Evolutionary conservation across 345 rosid species (phyloP).

Genomic region (Euphorbia pulcherrima): DNA sequence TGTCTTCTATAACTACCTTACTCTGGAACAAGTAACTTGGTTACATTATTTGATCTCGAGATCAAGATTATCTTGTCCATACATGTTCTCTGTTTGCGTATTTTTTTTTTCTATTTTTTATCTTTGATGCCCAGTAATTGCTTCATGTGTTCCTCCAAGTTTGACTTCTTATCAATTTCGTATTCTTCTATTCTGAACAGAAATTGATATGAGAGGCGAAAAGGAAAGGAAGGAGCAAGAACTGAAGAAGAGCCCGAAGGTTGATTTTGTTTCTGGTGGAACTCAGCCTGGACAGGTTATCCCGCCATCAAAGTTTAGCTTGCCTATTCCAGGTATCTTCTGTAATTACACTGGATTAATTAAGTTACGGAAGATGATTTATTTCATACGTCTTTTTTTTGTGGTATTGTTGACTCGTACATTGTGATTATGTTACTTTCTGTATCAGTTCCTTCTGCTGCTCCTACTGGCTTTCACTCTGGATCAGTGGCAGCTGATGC

Average conservation of each 20-base stretch:
- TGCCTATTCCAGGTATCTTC: slow-evolving; percentile 58
- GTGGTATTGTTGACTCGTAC: not conserved
- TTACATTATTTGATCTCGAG: not conserved
- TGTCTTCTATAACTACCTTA: not conserved
- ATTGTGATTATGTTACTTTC: slow-evolving; percentile 25
- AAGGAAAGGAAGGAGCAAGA: slow-evolving; percentile 88
- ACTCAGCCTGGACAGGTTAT: slow-evolving; percentile 52
- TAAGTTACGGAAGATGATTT: not conserved
- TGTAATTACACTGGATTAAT: not conserved
- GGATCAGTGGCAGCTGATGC: slow-evolving; percentile 40
- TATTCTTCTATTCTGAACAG: slow-evolving; percentile 35
- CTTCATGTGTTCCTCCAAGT: not conserved
- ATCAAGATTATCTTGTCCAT: not conserved
- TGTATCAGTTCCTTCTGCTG: slow-evolving; percentile 37
- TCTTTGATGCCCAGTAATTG: not conserved
- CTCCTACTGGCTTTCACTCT: slow-evolving; percentile 42
- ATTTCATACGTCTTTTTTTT: not conserved
- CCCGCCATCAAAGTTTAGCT: slow-evolving; percentile 49
- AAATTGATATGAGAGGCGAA: slow-evolving; percentile 71
- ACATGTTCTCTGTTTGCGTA: not conserved
- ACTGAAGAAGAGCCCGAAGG: slow-evolving; percentile 69
- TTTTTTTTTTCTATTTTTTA: not conserved
- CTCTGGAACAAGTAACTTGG: not conserved
- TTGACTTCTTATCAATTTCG: not conserved
- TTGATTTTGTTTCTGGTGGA: slow-evolving; percentile 65